Base-by-base conservation (phyloP, 306 rosid species). In the Fagus sylvatica region DNA sequence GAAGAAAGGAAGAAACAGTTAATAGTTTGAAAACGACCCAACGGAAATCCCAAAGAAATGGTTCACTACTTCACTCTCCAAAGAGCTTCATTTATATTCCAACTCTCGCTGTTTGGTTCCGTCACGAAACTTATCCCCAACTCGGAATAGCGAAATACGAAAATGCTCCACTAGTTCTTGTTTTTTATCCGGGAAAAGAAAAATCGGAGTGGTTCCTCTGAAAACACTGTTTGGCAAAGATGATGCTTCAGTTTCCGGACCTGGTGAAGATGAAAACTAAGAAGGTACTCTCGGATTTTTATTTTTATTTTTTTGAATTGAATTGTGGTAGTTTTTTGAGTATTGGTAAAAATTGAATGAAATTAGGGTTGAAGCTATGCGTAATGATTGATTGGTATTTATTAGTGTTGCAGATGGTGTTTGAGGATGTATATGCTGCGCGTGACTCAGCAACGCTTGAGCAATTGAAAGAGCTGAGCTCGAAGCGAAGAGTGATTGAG, bases 401-500 rank as follows among this genome's bases (percentile, higher is more conserved):
- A 22, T 22, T 22, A 22, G 28, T 22, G 28, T 22, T 22, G 33
- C 84, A 93, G 98, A 75, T 90, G 60, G 91, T 90, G 81, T 93
- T 90, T 78, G 96, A 93, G 83, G 90, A 88, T 22, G 80, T 34
- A 36, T 93, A 76, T 72, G 74, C 80, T 68, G 90, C 93, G 6
- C 41, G 71, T 53, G 94, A 90, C 88, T 83, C 96, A 32, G 84
- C 75, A 30, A 89, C 98, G 49, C 93, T 89, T 17, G 98, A 93
- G 80, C 93, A 90, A 77, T 82, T 90, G 78, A 93, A 93, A 78
- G 96, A 93, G 84, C 68, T 93, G 79, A 93, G 87, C 86, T 85
- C 96, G 19, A 89, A 83, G 78, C 93, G 98, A n/a, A 89, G 82
- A 81, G 86, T 85, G 42, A 82, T 93, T 33, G 90, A 90, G 82